These are phyloP conservation scores for Coemansia reversa DNA, from an alignment of 192 early-diverging fungal species.

Conservation along the genomic window DNA sequence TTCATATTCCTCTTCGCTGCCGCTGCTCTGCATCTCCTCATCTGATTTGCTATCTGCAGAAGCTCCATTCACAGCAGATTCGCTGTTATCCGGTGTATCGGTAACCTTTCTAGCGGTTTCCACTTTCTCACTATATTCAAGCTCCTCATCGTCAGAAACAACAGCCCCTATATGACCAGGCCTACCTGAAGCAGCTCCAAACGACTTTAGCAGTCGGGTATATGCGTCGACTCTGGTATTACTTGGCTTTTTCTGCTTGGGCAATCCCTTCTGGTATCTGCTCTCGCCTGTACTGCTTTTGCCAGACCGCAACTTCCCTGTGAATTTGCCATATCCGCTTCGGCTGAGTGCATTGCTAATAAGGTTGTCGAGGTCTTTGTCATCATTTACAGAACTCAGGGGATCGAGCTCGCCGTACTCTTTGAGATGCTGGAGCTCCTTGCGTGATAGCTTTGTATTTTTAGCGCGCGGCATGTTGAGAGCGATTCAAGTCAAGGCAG, in stretches of 20 bases:
- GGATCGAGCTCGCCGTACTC: conserved; percentile 72
- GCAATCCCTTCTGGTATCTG: background rate
- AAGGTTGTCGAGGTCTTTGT: conserved; percentile 40
- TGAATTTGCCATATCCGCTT: conserved; percentile 30
- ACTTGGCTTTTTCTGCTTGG: conserved; percentile 13
- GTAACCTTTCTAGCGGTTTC: conserved; percentile 36
- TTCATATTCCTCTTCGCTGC: conserved; percentile 18
- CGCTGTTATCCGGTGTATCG: background rate
- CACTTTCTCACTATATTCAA: conserved; percentile 45
- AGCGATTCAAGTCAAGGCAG: background rate
- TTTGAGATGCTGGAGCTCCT: conserved; percentile 58
- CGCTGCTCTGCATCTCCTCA: conserved; percentile 1
- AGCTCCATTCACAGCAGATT: background rate
- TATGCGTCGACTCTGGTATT: conserved; percentile 29
- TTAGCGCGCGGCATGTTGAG: conserved; percentile 41
- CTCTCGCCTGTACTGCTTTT: background rate
- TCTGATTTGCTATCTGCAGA: background rate
- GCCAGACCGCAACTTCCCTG: conserved; percentile 12
- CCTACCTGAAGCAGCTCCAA: conserved; percentile 7
- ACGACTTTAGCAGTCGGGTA: conserved; percentile 34
- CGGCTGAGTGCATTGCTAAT: conserved; percentile 50
- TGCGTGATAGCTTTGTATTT: conserved; percentile 49
- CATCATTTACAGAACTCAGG: conserved; percentile 26
- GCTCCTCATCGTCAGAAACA: conserved; percentile 41
- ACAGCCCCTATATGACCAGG: background rate